Evolutionary conservation across 2,329 filamentous ascomycete genomes (phyloP).

Genomic region (Aspergillus calidoustus): DNA sequence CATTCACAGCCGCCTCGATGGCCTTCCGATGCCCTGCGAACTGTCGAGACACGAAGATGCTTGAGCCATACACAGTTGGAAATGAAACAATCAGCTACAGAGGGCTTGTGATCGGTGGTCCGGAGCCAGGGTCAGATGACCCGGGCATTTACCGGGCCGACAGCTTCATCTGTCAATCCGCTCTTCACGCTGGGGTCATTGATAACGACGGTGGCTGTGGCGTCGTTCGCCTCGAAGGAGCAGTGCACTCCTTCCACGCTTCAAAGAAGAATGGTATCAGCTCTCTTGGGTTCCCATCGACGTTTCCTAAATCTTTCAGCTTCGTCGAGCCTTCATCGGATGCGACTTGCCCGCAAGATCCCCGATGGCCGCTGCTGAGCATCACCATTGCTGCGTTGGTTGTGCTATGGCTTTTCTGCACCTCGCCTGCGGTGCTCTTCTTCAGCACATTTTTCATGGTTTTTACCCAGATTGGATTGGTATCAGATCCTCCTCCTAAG

Average conservation of each 20-base stretch:
- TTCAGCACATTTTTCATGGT: constrained; percentile 79
- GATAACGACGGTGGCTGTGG: constrained; percentile 79
- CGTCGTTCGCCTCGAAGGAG: constrained; percentile 74
- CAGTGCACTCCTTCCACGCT: constrained; percentile 65
- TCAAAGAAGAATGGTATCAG: constrained; percentile 73
- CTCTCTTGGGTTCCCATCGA: constrained; percentile 80
- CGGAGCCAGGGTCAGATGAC: constrained; percentile 41
- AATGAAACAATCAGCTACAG: constrained; percentile 57
- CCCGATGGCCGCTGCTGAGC: constrained; percentile 81
- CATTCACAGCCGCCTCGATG: constrained; percentile 57
- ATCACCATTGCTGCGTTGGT: constrained; percentile 80
- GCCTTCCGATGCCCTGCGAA: constrained; percentile 62
- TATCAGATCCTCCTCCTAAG: constrained; percentile 79
- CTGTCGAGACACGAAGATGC: constrained; percentile 52
- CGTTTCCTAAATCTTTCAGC: constrained; percentile 84
- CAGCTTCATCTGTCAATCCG: constrained; percentile 83
- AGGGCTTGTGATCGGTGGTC: constrained; percentile 57
- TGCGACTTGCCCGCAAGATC: constrained; percentile 72
- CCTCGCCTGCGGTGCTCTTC: constrained; percentile 80
- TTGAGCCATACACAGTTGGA: constrained; percentile 58
- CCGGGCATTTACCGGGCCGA: constrained; percentile 78
- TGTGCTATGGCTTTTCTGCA: constrained; percentile 79
- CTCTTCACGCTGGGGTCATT: constrained; percentile 81
- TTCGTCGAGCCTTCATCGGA: constrained; percentile 65
- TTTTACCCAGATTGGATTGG: constrained; percentile 89